Base-by-base conservation (phyloP, 495 filamentous ascomycete genomes). In the Podospora australis region DNA sequence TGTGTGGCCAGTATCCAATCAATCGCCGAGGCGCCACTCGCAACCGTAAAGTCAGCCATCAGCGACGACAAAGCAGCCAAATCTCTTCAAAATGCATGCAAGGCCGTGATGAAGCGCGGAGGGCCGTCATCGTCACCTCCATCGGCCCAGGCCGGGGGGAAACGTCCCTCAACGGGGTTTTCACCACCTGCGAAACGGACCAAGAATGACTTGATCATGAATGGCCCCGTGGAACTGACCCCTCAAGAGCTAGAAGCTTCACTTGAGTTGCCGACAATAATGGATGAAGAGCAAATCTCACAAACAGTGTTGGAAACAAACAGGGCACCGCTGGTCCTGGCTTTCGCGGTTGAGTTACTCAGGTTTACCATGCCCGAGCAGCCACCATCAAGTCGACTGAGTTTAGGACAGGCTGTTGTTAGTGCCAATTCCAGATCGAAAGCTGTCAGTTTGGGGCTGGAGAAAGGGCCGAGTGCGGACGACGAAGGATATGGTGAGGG, bases 281-380 rank as follows among this genome's bases (percentile, higher is more conserved):
- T 58, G 20, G 71, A 78, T 21, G 85, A 88, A 57, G 76, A 80
- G 19, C 67, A 73, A 26, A 74, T 91, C 9, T 65, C 66, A 4
- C 58, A 67, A 8, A 77, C 74, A n/a, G 64, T 75, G 10, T 54
- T 94, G 0, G 65, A 79, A 36, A 91, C 86, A 8, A 94, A 92
- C 58, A 71, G 88, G 28, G 88, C 88, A 10, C 88, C 88, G 5
- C 69, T 94, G 21, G 83, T 91, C 8, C 69, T 94, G 14, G 88
- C 88, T 6, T 92, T 91, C 65, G 84, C 84, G 1, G 77, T 89
- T 13, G 75, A 76, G 49, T 61, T 90, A 42, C 56, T 90, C 38
- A 83, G 82, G 44, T 80, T 83, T 56, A 90, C 87, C 0, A 90
- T 88, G 82, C 85, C 87, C 0, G 80, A 83, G 50, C 88, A 94